A percentile compares a stretch with the other conserved stretches of the same genome.
Evolutionary conservation across 306 rosid species (phyloP).

Genomic region (Ormosia semicastrata): DNA sequence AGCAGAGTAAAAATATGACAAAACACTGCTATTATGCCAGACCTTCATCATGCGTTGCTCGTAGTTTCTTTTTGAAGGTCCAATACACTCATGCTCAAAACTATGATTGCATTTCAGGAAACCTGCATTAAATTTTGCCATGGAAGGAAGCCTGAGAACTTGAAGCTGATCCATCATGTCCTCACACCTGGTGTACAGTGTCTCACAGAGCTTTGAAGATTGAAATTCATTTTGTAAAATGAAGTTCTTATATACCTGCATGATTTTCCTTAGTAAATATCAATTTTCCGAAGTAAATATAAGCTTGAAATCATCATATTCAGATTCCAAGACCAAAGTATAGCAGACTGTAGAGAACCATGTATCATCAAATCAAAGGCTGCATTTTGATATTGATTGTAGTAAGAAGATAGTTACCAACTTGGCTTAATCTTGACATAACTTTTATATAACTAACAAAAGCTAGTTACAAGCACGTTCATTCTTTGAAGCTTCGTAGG

Average conservation of each 20-base stretch:
- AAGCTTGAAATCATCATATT: not conserved
- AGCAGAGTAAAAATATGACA: not conserved
- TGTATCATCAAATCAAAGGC: not conserved
- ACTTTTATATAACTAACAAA: not conserved
- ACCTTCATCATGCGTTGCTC: conserved; percentile 83
- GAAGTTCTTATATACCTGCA: conserved; percentile 56
- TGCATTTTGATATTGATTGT: not conserved
- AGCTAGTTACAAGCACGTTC: not conserved
- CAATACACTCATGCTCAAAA: conserved; percentile 70
- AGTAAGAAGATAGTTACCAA: not conserved
- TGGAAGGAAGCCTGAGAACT: conserved; percentile 80
- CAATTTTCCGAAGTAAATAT: conserved; percentile 13
- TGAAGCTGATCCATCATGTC: conserved; percentile 86
- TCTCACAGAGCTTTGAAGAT: conserved; percentile 82
- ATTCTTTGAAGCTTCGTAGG: not conserved
- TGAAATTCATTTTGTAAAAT: conserved; percentile 59
- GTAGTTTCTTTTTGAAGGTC: conserved; percentile 70
- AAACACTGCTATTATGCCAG: not conserved
- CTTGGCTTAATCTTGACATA: not conserved
- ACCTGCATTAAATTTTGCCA: conserved; percentile 86
- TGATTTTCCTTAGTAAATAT: conserved; percentile 14
- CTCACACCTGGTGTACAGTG: conserved; percentile 67
- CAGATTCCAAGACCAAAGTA: not conserved
- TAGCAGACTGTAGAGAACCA: not conserved
- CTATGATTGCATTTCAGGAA: conserved; percentile 72